A percentile compares a stretch with the other conserved stretches of the same genome.
These are phyloP conservation scores for Calonectria crousiana DNA, from an alignment of 2,329 filamentous ascomycete genomes.

Conservation along the genomic window DNA sequence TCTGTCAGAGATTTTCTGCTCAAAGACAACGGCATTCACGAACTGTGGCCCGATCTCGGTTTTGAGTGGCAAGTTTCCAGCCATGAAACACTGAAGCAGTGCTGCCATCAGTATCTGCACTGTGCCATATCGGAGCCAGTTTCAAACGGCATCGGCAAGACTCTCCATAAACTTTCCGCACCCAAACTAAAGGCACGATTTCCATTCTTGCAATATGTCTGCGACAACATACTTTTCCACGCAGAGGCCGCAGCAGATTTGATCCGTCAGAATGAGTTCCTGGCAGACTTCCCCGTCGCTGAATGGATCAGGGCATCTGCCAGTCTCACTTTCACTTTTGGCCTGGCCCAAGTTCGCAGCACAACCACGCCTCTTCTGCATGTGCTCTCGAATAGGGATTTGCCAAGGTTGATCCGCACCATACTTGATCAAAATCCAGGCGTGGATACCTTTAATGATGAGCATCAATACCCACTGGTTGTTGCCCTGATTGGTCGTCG, in stretches of 20 bases:
- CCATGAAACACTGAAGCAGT: neutral
- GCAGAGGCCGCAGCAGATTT: conserved; percentile 50
- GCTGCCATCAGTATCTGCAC: neutral
- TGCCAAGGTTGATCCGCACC: conserved; percentile 45
- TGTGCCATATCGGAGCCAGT: neutral
- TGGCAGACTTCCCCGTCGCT: conserved; percentile 43
- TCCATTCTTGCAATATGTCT: conserved; percentile 62
- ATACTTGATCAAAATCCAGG: conserved; percentile 29
- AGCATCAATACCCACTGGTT: conserved; percentile 51
- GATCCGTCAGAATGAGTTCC: conserved; percentile 47
- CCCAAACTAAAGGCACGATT: neutral
- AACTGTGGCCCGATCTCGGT: neutral
- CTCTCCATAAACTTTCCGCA: too few relatives aligned
- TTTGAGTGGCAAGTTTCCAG: neutral
- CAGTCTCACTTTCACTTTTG: conserved; percentile 35
- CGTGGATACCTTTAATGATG: conserved; percentile 30
- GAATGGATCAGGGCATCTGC: conserved; percentile 52
- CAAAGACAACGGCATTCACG: neutral
- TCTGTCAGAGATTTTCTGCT: neutral
- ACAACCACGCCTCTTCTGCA: conserved; percentile 46
- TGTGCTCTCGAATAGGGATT: conserved; percentile 47
- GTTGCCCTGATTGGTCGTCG: conserved; percentile 48
- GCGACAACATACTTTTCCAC: conserved; percentile 54
- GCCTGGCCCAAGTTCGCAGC: conserved; percentile 38
- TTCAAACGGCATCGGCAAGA: neutral